A percentile compares a stretch with the other conserved stretches of the same genome.
Conservation (phyloP, 257 asterid genomes). For the Leptodermis oblonga region DNA sequence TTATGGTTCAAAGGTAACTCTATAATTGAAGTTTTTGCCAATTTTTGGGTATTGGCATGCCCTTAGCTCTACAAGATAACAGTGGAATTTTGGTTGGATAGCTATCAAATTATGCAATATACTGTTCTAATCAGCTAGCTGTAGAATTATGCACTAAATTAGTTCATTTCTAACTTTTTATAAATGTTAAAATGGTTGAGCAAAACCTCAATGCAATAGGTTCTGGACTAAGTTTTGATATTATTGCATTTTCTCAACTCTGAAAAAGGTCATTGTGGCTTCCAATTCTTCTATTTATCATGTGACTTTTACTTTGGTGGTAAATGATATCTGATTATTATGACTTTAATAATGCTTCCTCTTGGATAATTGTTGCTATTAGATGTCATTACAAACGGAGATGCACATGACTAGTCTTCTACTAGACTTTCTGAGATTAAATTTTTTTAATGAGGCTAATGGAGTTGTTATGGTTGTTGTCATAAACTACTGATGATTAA, state of each 20-base stretch:
- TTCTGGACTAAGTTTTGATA: not conserved
- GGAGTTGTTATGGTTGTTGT: not conserved
- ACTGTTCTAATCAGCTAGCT: not conserved
- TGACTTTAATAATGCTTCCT: not conserved
- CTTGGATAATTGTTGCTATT: not conserved
- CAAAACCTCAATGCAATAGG: not conserved
- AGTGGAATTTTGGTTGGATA: not conserved
- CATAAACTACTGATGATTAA: not conserved
- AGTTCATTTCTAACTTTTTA: not conserved
- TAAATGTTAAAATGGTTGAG: not conserved
- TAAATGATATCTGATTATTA: not conserved
- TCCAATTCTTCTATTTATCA: not conserved
- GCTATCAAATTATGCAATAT: not conserved
- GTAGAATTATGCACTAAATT: not conserved
- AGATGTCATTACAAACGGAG: not conserved
- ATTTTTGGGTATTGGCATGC: not conserved
- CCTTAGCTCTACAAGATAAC: not conserved
- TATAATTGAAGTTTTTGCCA: not conserved
- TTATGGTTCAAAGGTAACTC: not conserved
- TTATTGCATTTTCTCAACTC: not conserved
- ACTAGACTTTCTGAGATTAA: not conserved
- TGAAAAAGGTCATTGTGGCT: not conserved
- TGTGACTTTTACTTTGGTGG: not conserved
- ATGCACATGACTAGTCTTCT: not conserved
- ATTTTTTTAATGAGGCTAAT: not conserved